Evolutionary conservation across 1,139 yeast genomes (phyloP), one percentile per base, ranked within the genome.

Genomic region (Pichiaceae sp.): DNA sequence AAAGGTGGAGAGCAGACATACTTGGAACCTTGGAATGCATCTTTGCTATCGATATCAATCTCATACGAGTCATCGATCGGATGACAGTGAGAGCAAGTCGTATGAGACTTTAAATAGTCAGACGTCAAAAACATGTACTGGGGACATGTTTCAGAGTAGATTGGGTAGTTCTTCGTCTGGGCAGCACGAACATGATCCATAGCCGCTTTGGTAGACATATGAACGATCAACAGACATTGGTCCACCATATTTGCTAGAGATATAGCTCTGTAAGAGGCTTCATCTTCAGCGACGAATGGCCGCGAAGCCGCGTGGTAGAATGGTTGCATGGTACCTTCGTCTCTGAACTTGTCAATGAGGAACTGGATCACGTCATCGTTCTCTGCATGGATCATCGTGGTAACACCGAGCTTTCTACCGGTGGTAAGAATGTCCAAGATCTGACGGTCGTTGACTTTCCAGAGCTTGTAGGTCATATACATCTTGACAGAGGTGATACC

Each of bases 321-420:
- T 2, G 73, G 72, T 17, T 58, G 63, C 0, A 60, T 55, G 38
- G 60, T 42, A 4, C 59, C 57, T 36, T 62, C 60, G 35, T 54
- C 51, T 40, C 58, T 61, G 11, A 66, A 49, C 38, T 63, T 62
- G 31, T 63, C 63, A 26, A 62, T 64, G 42, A 66, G 58, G 46
- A 63, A 67, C 29, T 58, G 59, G 34, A 68, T 66, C 37, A 68
- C 57, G 40, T 68, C 73, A 14, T 67, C 56, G 46, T 68, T 68
- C 46, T 68, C 74, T 5, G 74, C 73, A 45, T 68, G 74, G 29
- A 68, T 61, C 70, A 68, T 66, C 0, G 71, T 64, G 3, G 72
- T 67, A 42, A 67, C 57, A 18, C 63, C 61, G 32, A 59, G 45
- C 36, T 60, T 60, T 38, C 72, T 54, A 28, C 65, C 63, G n/a